Base-by-base conservation (phyloP, 768 basidiomycete species). In the Leccinellum rugosiceps region DNA sequence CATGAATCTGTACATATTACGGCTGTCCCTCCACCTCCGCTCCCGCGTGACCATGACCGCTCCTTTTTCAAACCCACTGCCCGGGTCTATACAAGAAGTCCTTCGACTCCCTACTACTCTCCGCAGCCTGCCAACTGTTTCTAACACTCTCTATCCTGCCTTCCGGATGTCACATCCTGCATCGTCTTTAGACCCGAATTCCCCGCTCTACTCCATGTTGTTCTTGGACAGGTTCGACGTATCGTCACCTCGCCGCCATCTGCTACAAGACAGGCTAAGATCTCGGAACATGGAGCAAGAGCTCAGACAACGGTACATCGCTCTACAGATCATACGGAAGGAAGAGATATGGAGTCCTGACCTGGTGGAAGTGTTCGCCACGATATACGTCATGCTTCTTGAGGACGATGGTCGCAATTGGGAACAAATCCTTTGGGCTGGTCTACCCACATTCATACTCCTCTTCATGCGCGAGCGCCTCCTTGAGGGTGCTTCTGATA, bases 301-400 rank as follows among this genome's bases (percentile, higher is more conserved):
- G 64, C 67, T 83, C 31, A 68, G 69, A 45, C 75, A 75, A 25
- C 77, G 84, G 1, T 77, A 76, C 56, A 57, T 53, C 2, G 77
- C 78, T 0, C 73, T 84, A n/a, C 74, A 78, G 14, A 65, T 77
- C 52, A 75, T 85, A 67, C 76, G 75, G 21, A 62, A 59, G n/a
- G 70, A 71, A 4, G 65, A 69, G 3, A 55, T 79, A 28, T 68
- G 76, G 60, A 63, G 76, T 57, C 68, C 75, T 28, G 54, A 61
- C 15, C 65, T 83, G 9, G 72, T 69, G 0, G 77, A 81, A 56
- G 78, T 77, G 11, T 67, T 87, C 30, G 81, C 81, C 73, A 76
- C 77, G 0, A 76, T 81, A 52, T 84, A 81, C 63, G 65, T 80
- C 34, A 84, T 87, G 82, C 70, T 84, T 43, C 76, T 84, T 31